Base-by-base conservation (phyloP, 2,329 filamentous ascomycete species). In the Dryadomyces quercivorus region DNA sequence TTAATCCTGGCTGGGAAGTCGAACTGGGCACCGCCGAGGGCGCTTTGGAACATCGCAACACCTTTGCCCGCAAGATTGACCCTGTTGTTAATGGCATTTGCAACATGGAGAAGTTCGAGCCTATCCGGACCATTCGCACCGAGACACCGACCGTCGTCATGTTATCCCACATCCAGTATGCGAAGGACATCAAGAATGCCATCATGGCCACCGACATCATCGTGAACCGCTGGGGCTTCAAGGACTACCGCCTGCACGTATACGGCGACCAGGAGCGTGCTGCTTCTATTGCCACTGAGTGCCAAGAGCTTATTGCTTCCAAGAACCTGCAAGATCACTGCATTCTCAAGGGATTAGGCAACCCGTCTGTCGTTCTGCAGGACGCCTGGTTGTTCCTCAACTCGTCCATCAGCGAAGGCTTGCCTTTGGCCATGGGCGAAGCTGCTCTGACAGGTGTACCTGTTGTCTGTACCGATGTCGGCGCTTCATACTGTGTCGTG, bases 1-100 rank as follows among this genome's bases (percentile, higher is more conserved):
- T 79, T 65, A 80, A 80, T 58, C 77, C 77, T 26, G 75, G 72
- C 38, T 81, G 77, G 77, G 77, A 81, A 60, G 70, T 75, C 3
- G 77, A 80, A 59, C 74, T 80, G 34, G 77, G 77, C 20, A 78
- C 75, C 7, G 71, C 71, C 52, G 71, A 77, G 60, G 76, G 76
- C 40, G 67, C 69, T 2, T 68, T 78, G 31, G 71, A 72, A 21
- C 75, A 78, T 58, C 73, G 73, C 57, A 76, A 77, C 56, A 67
- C 70, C 12, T 81, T 80, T 66, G 66, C 68, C 13, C 71, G 77
- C 51, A 80, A 80, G 62, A 77, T 84, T 46, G 80, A 83, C 58
- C 80, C 81, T 1, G 78, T 84, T 40, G 79, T 83, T 59, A 84
- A 84, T 61, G 80, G 80, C 51, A 82, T 84, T 59, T 76, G 75